Base-by-base conservation (phyloP, 768 basidiomycete species). In the Galerina marginata region DNA sequence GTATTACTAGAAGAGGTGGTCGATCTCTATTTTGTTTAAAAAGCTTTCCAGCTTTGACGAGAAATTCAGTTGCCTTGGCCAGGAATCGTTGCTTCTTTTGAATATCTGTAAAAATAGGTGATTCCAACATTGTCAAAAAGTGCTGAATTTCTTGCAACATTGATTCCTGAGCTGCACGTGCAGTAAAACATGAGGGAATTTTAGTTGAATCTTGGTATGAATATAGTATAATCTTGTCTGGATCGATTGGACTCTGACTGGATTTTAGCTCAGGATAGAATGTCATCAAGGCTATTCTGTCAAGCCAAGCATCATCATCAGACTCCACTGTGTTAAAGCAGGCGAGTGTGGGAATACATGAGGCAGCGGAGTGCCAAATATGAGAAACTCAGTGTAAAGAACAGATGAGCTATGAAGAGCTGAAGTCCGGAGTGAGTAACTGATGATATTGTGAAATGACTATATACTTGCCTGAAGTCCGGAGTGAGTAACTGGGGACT, bases 291-390 rank as follows among this genome's bases (percentile, higher is more conserved):
- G 53, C 52, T 2, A 63, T 59, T 6, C 64, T 55, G 38, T 72
- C 71, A 4, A 68, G 50, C 69, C 71, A 72, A 4, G 50, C 59
- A 61, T 69, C 77, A 69, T 76, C 60, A 60, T 71, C 63, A 20
- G 3, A 29, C 54, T 64, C 14, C 51, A 65, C 44, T 9, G 63
- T 37, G n/a, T n/a, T n/a, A n/a, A n/a, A n/a, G n/a, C n/a, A n/a
- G n/a, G n/a, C n/a, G n/a, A n/a, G n/a, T n/a, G n/a, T n/a, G n/a
- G n/a, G n/a, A n/a, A n/a, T n/a, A n/a, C n/a, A n/a, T n/a, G n/a
- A n/a, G n/a, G n/a, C n/a, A n/a, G n/a, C n/a, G n/a, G n/a, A n/a
- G n/a, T n/a, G n/a, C n/a, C n/a, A n/a, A n/a, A n/a, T n/a, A n/a
- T n/a, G n/a, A n/a, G n/a, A n/a, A n/a, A n/a, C n/a, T n/a, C n/a